phyloP scores from a whole-genome alignment of 495 filamentous ascomycete species.

The Hypoxylon lienhwacheense region DNA sequence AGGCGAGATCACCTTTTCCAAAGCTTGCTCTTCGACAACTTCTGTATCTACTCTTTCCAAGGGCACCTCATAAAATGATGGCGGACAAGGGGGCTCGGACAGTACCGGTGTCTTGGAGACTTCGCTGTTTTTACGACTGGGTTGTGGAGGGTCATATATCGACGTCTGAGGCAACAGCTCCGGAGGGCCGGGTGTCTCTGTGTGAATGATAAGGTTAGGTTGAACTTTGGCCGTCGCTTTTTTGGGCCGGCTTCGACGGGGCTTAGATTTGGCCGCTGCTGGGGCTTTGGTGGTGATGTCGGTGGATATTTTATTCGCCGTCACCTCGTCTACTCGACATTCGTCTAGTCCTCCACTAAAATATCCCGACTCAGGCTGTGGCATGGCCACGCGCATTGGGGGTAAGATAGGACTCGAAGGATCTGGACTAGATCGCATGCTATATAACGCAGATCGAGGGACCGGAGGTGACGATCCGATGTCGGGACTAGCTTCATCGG shows the following conservation, averaged over 20 bases:
- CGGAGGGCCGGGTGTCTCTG: conserved; percentile 47
- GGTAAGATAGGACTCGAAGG: conserved; percentile 78
- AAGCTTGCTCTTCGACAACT: conserved; percentile 1
- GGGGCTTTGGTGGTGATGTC: conserved; percentile 21
- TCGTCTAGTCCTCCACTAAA: conserved; percentile 76
- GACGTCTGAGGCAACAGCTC: conserved; percentile 51
- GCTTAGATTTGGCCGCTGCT: conserved; percentile 36
- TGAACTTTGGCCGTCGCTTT: conserved; percentile 34
- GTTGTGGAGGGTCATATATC: conserved; percentile 45
- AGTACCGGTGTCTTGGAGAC: conserved; percentile 27
- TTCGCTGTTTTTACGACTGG: conserved; percentile 29
- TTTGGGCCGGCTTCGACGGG: conserved; percentile 41
- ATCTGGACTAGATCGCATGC: conserved; percentile 52
- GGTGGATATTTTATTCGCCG: conserved; percentile 38
- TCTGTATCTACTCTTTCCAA: conserved; percentile 6
- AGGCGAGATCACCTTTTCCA: conserved; percentile 3
- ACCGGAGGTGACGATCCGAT: conserved; percentile 82
- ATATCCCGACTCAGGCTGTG: conserved; percentile 71
- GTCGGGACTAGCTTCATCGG: conserved; percentile 60
- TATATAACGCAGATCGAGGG: conserved; percentile 53
- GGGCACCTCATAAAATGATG: conserved; percentile 1
- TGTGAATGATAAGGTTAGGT: conserved; percentile 42
- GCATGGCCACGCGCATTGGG: conserved; percentile 52
- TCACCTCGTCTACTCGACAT: conserved; percentile 54
- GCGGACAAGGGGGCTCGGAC: conserved; percentile 41